Conservation (phyloP, 768 basidiomycete species). For the Strobilomyces dryophilus region DNA sequence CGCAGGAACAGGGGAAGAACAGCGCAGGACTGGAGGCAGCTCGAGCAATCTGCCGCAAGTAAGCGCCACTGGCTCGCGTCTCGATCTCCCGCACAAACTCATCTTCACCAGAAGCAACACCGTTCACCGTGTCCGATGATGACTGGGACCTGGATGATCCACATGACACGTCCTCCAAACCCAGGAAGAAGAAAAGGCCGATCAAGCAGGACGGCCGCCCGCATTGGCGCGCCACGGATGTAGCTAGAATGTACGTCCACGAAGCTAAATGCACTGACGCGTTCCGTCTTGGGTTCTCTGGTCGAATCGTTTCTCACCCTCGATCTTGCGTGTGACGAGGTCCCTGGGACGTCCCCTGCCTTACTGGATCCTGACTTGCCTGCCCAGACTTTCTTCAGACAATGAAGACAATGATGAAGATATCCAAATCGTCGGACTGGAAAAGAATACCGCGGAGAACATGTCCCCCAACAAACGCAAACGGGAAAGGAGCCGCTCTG, state of each 20-base stretch:
- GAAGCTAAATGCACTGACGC: neutral
- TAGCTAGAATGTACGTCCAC: slow-evolving; percentile 38
- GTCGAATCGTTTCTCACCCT: neutral
- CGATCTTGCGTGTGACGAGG: neutral
- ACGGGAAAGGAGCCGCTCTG: slow-evolving; percentile 54
- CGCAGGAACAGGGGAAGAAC: slow-evolving; percentile 62
- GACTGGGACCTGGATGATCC: slow-evolving; percentile 20
- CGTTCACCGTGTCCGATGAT: slow-evolving; percentile 19
- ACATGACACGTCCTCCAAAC: slow-evolving; percentile 25
- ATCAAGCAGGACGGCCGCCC: slow-evolving; percentile 30
- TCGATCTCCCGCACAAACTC: neutral
- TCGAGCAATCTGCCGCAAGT: slow-evolving; percentile 60
- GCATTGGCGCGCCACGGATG: slow-evolving; percentile 41
- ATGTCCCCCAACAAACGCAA: slow-evolving; percentile 39
- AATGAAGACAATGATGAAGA: slow-evolving; percentile 42
- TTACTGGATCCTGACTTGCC: slow-evolving; percentile 6
- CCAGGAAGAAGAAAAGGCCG: slow-evolving; percentile 38
- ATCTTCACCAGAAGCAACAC: slow-evolving; percentile 21
- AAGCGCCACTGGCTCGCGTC: slow-evolving; percentile 7
- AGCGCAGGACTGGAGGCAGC: slow-evolving; percentile 51
- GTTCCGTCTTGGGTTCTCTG: neutral
- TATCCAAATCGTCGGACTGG: slow-evolving; percentile 37
- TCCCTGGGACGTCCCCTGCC: slow-evolving; percentile 10
- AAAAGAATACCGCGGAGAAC: slow-evolving; percentile 8
- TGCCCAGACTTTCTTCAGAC: slow-evolving; percentile 32